Evolutionary conservation across 1,284 basidiomycete species (phyloP).

Genomic region (Apiotrichum siamense): DNA sequence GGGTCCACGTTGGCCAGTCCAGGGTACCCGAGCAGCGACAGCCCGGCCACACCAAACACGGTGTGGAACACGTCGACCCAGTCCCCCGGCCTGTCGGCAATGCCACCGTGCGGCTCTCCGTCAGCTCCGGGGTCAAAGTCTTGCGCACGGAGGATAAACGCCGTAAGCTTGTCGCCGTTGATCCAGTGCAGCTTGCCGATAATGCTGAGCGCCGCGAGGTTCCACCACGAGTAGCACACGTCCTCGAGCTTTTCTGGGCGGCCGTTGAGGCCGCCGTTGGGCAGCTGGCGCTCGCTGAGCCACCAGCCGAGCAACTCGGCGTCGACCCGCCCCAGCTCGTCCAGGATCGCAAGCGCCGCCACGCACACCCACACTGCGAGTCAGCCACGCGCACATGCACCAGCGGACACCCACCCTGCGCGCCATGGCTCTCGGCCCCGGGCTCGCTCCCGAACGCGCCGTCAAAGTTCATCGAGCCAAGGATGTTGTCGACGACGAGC

Average conservation of each 20-base stretch:
- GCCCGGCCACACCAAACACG: conserved; percentile 80
- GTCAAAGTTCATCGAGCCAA: conserved; percentile 83
- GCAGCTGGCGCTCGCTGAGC: conserved; percentile 86
- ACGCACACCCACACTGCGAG: conserved; percentile 79
- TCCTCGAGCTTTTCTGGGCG: conserved; percentile 97
- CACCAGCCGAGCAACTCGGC: conserved; percentile 74
- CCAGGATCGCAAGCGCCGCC: conserved; percentile 78
- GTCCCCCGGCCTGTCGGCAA: conserved; percentile 88
- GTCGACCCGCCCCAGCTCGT: conserved; percentile 71
- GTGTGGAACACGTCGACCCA: conserved; percentile 97
- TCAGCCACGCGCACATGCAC: background rate
- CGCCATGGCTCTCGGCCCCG: conserved; percentile 89
- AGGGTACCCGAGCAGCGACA: conserved; percentile 84
- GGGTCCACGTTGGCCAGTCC: conserved; percentile 80
- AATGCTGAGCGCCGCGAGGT: conserved; percentile 80
- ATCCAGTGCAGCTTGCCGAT: conserved; percentile 84
- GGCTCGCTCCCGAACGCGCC: conserved; percentile 80
- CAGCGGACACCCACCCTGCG: conserved; percentile 60
- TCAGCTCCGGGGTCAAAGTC: conserved; percentile 58
- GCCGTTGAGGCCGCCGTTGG: conserved; percentile 90
- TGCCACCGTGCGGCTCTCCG: conserved; percentile 62
- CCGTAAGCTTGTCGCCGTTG: conserved; percentile 67
- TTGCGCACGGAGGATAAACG: conserved; percentile 85
- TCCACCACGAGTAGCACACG: conserved; percentile 98
- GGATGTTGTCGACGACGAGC: conserved; percentile 66